Conservation (phyloP, 768 basidiomycete species). For the Auriscalpium vulgare region DNA sequence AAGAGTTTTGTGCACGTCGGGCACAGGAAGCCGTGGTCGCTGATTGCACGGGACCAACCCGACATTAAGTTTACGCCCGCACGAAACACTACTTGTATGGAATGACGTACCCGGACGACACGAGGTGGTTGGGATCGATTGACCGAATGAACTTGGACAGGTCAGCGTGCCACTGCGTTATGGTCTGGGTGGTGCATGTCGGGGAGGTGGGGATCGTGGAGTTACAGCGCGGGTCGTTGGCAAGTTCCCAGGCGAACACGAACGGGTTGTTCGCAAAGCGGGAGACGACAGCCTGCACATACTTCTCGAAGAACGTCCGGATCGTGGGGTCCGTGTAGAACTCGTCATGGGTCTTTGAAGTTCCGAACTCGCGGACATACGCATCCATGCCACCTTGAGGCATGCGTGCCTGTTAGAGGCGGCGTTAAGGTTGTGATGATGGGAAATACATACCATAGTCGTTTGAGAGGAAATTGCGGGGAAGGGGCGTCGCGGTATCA, state of each 20-base stretch:
- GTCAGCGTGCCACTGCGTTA: constrained; percentile 25
- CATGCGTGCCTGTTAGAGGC: not conserved
- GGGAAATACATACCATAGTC: constrained; percentile 18
- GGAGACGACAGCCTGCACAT: constrained; percentile 5
- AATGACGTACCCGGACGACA: constrained; percentile 23
- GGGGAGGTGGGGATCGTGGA: constrained; percentile 5
- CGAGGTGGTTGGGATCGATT: constrained; percentile 30
- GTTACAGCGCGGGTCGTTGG: constrained; percentile 15
- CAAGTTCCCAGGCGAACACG: constrained; percentile 14
- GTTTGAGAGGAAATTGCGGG: constrained; percentile 23
- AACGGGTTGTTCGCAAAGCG: constrained; percentile 5
- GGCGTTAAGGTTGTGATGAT: not conserved
- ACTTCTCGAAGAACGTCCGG: constrained; percentile 11
- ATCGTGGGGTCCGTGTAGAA: constrained; percentile 30
- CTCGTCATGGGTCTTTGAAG: constrained; percentile 26
- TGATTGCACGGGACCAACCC: not conserved
- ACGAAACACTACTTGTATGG: not conserved
- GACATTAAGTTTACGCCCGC: no score
- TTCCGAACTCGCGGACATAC: constrained; percentile 25
- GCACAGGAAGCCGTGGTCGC: constrained; percentile 28
- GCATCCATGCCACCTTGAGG: constrained; percentile 31
- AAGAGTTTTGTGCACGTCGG: constrained; percentile 25
- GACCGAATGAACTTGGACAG: constrained; percentile 16
- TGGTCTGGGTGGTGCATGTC: constrained; percentile 22
- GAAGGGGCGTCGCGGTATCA: constrained; percentile 7